These are phyloP conservation scores for Coniochaeta ligniaria DNA, from an alignment of 2,329 filamentous ascomycete genomes.

Conservation along the genomic window DNA sequence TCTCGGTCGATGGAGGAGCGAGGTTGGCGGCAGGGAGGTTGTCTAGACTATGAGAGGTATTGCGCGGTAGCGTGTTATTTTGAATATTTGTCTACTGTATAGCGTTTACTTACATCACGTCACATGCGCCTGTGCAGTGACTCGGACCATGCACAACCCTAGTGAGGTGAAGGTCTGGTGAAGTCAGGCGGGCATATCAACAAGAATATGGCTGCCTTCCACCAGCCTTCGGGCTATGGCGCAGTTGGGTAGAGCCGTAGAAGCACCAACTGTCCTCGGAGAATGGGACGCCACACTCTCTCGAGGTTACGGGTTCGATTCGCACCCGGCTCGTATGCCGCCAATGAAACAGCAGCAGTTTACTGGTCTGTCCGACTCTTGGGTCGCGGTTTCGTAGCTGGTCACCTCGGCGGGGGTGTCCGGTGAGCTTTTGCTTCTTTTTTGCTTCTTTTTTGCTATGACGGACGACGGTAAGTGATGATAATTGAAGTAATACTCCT, in stretches of 20 bases:
- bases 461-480: too few relatives aligned
- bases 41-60: conserved; percentile 17
- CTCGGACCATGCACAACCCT: too few relatives aligned
- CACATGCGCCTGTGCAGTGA: too few relatives aligned
- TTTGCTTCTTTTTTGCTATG: too few relatives aligned
- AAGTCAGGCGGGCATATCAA: not conserved
- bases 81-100: too few relatives aligned
- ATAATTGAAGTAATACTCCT: too few relatives aligned
- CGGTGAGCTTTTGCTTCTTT: too few relatives aligned
- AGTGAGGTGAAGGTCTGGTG: not conserved
- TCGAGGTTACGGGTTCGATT: not conserved
- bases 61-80: too few relatives aligned
- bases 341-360: conserved; percentile 1
- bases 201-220: not conserved
- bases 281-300: not conserved
- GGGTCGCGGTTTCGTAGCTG: not conserved
- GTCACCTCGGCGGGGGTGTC: too few relatives aligned
- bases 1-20: conserved; percentile 25
- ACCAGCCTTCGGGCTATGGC: not conserved
- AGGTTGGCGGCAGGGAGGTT: conserved; percentile 20
- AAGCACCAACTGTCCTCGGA: not conserved
- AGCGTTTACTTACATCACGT: too few relatives aligned
- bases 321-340: too few relatives aligned
- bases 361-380: too few relatives aligned
- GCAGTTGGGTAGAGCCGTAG: not conserved